Evolutionary conservation across 2,329 filamentous ascomycete species (phyloP).

Genomic region (Pseudogymnoascus sp.): DNA sequence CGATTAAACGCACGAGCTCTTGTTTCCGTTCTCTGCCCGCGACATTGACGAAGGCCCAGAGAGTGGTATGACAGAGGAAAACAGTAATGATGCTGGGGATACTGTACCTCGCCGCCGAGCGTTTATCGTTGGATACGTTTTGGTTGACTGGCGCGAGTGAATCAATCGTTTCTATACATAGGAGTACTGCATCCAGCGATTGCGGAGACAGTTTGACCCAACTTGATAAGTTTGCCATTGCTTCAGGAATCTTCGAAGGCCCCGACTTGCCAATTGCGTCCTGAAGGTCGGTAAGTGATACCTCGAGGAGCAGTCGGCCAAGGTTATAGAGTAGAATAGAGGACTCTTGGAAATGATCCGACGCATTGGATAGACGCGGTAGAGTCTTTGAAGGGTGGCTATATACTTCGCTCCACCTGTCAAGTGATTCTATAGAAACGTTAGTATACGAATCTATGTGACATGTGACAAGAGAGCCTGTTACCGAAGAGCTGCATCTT

Average conservation of each 20-base stretch:
- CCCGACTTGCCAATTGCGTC: slow-evolving; percentile 20
- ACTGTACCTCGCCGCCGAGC: slow-evolving; percentile 14
- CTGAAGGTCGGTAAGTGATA: slow-evolving; percentile 20
- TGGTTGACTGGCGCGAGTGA: slow-evolving; percentile 9
- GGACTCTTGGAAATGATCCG: slow-evolving; percentile 17
- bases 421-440: background rate
- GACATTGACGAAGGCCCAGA: slow-evolving; percentile 20
- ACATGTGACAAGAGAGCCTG: background rate
- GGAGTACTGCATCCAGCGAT: slow-evolving; percentile 16
- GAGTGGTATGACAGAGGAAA: slow-evolving; percentile 20
- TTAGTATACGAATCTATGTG: background rate
- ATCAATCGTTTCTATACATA: slow-evolving; percentile 17
- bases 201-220: slow-evolving; percentile 15
- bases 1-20: slow-evolving; percentile 5
- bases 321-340: slow-evolving; percentile 18
- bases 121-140: background rate
- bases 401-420: background rate
- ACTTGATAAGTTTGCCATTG: slow-evolving; percentile 16
- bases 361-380: slow-evolving; percentile 5
- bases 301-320: slow-evolving; percentile 17
- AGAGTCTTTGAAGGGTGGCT: background rate
- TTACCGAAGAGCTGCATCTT: background rate
- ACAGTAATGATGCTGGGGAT: slow-evolving; percentile 19
- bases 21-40: slow-evolving; percentile 11
- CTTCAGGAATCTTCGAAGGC: slow-evolving; percentile 12